Evolutionary conservation across 1,284 basidiomycete genomes (phyloP).

Genomic region (Athelia psychrophila): DNA sequence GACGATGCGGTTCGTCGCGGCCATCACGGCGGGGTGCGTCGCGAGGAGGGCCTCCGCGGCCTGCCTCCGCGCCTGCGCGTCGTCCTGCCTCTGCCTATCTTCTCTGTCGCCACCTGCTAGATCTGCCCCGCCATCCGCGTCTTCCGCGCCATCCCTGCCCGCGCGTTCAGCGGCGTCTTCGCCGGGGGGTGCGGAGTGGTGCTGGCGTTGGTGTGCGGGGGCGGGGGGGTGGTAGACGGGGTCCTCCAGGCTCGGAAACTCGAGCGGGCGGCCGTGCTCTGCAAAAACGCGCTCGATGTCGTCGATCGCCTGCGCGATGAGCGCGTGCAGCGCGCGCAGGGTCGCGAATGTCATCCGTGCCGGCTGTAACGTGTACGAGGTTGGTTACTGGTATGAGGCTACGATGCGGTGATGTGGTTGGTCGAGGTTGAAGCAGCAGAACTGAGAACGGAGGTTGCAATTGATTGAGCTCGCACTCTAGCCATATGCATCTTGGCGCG

Average conservation of each 20-base stretch:
- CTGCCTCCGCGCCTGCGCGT: too few relatives aligned
- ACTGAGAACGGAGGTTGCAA: too few relatives aligned
- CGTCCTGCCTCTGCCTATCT: too few relatives aligned
- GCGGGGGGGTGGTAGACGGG: constrained; percentile 12
- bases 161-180: too few relatives aligned
- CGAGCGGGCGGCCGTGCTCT: constrained; percentile 9
- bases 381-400: too few relatives aligned
- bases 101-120: too few relatives aligned
- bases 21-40: constrained; percentile 52
- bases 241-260: constrained; percentile 15
- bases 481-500: too few relatives aligned
- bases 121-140: too few relatives aligned
- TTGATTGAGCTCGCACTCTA: too few relatives aligned
- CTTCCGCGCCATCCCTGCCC: too few relatives aligned
- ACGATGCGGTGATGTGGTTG: too few relatives aligned
- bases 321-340: constrained; percentile 59
- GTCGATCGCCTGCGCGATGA: constrained; percentile 65
- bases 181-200: constrained; percentile 34
- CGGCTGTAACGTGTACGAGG: neutral
- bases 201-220: constrained; percentile 8
- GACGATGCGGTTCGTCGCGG: constrained; percentile 59
- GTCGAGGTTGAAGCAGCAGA: too few relatives aligned
- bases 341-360: constrained; percentile 52
- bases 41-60: constrained; percentile 47
- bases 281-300: constrained; percentile 64